These are phyloP conservation scores for Cynanchum wilfordii DNA, from an alignment of 257 asterid species.

Conservation along the genomic window DNA sequence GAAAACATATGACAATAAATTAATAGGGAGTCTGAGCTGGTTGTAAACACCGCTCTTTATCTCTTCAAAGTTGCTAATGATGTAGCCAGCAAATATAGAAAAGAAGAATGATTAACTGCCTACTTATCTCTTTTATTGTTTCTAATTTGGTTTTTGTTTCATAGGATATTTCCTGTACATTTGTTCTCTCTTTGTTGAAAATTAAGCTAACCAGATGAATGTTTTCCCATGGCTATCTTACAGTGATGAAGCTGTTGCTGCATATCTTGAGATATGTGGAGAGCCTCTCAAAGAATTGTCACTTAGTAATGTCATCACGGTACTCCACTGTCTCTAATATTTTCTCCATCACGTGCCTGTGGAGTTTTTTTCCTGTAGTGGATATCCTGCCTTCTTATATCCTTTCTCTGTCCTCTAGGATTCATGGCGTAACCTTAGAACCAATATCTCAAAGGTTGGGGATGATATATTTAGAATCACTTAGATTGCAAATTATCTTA, in stretches of 20 bases:
- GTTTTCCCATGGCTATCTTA: conserved; percentile 17
- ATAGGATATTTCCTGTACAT: background rate
- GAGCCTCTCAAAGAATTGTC: conserved; percentile 55
- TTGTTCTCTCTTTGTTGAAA: background rate
- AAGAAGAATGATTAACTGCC: background rate
- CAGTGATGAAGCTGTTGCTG: conserved; percentile 97
- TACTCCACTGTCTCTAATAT: conserved; percentile 21
- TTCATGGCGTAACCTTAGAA: background rate
- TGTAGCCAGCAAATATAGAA: background rate
- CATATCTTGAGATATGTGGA: conserved; percentile 78
- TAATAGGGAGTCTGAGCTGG: background rate
- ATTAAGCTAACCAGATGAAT: background rate
- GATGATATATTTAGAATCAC: background rate
- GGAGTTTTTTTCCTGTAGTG: background rate
- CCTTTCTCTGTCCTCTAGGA: background rate
- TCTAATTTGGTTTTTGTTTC: background rate
- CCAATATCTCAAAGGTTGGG: background rate
- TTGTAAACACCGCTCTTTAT: background rate
- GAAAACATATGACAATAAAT: background rate
- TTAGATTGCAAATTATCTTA: background rate
- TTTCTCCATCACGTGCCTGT: conserved; percentile 2
- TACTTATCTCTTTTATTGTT: background rate
- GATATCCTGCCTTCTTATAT: background rate
- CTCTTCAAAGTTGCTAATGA: background rate
- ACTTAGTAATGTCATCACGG: conserved; percentile 61